Base-by-base conservation (phyloP, 257 asterid genomes). In the Fraxinus pennsylvanica region DNA sequence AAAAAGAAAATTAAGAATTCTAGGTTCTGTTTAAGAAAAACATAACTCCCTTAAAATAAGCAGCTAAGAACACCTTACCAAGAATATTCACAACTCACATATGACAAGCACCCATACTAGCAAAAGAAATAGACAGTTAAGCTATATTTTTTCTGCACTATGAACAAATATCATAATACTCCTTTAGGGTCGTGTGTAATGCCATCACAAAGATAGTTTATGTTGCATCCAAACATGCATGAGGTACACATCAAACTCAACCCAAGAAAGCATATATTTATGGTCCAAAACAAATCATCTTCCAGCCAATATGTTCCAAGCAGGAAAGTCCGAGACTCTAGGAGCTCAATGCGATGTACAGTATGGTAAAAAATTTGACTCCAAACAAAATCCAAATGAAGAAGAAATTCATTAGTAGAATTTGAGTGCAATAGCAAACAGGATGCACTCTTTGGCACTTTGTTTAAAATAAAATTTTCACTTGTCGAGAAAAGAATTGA, bases 81-180 rank as follows among this genome's bases (percentile, higher is more conserved):
- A 41, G 50, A 41, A 41, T 41, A 41, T 10, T 41, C 50, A 41
- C 50, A 41, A 10, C 15, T 41, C 57, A 47, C n/a, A 14, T 14
- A 47, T 47, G n/a, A 47, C 57, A 14, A 47, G 57, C 57, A 15
- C 6, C 59, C 21, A 14, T 47, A 47, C 59, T 47, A 47, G 59
- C 59, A 47, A 47, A 43, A 47, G 21, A 47, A 47, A 1, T 47
- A 47, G 59, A 57, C 21, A 38, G 9, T 3, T 68, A 33, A 68
- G 50, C 32, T 76, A 29, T 39, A 41, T 63, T 66, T 22, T 25
- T 9, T 22, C n/a, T 9, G 52, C 19, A 50, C 61, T n/a, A 75
- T 66, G 83, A 78, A 45, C 77, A 74, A 73, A 66, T 67, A 80
- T 69, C 76, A 77, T 80, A 76, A 74, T 74, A 36, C 45, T 66